Conservation (phyloP, 2,329 filamentous ascomycete genomes). For the Raffaelea albimanens region DNA sequence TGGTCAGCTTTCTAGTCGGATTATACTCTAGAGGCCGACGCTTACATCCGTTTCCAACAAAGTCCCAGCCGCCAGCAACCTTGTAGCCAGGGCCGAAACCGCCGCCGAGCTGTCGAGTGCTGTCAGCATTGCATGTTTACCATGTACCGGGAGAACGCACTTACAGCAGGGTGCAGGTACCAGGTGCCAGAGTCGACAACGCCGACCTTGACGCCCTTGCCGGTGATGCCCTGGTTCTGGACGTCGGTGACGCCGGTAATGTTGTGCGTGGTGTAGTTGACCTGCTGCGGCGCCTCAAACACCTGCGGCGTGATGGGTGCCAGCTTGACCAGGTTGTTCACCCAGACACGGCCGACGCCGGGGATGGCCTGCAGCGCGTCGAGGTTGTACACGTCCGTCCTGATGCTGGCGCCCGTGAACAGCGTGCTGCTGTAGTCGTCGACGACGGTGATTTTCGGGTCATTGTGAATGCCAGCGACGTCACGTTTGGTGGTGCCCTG, state of each 20-base stretch:
- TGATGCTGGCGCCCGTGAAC: constrained; percentile 20
- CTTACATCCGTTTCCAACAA: constrained; percentile 20
- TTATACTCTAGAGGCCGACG: no score
- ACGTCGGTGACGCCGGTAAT: constrained; percentile 14
- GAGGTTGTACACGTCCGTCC: constrained; percentile 18
- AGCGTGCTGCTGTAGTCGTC: constrained; percentile 18
- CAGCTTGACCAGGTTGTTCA: not conserved
- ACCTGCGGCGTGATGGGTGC: not conserved
- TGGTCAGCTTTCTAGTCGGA: no score
- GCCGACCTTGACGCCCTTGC: constrained; percentile 12
- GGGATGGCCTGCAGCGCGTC: constrained; percentile 23
- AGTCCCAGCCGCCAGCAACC: constrained; percentile 7
- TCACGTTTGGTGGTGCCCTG: constrained; percentile 1
- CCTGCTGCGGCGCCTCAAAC: not conserved
- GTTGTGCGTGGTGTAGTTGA: constrained; percentile 14
- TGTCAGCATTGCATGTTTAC: no score
- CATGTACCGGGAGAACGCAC: no score
- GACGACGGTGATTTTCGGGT: not conserved
- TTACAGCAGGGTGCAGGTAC: constrained; percentile 14
- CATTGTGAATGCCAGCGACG: not conserved
- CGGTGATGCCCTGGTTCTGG: constrained; percentile 11
- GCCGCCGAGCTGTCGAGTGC: constrained; percentile 23
- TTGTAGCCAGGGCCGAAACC: constrained; percentile 9
- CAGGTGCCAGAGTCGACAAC: constrained; percentile 14
- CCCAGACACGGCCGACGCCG: constrained; percentile 17